phyloP scores from a whole-genome alignment of 2,329 filamentous ascomycete genomes.

The Chaetomium strumarium region DNA sequence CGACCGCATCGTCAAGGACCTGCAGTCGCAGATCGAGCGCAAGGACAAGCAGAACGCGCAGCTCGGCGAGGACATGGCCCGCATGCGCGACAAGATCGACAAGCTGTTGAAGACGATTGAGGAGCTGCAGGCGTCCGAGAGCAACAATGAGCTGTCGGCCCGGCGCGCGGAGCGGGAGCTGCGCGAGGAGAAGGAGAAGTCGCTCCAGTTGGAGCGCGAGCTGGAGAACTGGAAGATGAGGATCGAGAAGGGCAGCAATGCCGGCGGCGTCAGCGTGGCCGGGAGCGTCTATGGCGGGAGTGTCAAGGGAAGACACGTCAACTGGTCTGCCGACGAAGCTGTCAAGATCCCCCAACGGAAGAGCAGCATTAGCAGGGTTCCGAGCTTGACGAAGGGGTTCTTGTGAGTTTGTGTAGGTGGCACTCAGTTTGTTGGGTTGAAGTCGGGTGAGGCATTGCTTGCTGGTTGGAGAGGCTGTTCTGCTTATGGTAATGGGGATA shows the following conservation, averaged over 20 bases:
- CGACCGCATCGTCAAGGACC: conserved; percentile 87
- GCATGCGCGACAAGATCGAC: conserved; percentile 84
- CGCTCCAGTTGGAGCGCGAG: conserved; percentile 76
- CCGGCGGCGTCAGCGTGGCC: conserved; percentile 16
- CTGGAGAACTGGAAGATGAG: conserved; percentile 76
- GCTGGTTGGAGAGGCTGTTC: too few species aligned
- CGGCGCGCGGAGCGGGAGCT: conserved; percentile 86
- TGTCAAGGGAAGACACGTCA: conserved; percentile 41
- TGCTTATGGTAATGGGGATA: too few species aligned
- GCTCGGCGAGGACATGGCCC: conserved; percentile 74
- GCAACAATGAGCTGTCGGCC: conserved; percentile 69
- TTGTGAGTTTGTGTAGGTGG: conserved; percentile 37
- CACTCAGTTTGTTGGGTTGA: too few species aligned
- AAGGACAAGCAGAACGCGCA: conserved; percentile 82
- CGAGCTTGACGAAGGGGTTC: conserved; percentile 74
- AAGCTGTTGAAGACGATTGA: conserved; percentile 87
- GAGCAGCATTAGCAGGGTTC: conserved; percentile 56
- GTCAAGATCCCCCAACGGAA: conserved; percentile 59
- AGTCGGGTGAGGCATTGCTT: too few species aligned
- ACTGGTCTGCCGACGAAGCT: conserved; percentile 35
- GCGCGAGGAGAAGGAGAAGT: conserved; percentile 80
- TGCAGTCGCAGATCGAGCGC: conserved; percentile 86
- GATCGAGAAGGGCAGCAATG: conserved; percentile 49
- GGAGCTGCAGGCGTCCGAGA: conserved; percentile 85
- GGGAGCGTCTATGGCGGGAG: conserved; percentile 27